Evolutionary conservation across 106 monocot genomes (phyloP).

Genomic region (Hemerocallis citrina): DNA sequence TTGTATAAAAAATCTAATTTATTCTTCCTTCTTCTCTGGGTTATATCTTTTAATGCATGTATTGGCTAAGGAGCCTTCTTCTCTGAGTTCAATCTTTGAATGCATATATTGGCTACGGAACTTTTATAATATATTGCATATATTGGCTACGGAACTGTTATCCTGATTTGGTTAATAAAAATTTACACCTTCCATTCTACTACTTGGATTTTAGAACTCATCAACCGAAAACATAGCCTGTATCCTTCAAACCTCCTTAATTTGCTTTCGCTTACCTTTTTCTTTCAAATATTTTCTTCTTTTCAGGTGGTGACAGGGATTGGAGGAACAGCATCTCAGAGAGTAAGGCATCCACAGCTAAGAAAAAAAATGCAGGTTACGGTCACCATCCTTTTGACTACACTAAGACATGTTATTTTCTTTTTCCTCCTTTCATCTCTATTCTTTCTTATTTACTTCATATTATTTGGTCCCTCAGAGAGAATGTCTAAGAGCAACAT

Average conservation of each 20-base stretch:
- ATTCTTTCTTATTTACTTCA: neutral
- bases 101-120: neutral
- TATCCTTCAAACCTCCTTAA: neutral
- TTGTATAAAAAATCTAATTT: neutral
- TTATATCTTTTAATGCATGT: neutral
- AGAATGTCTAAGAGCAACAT: slow-evolving; percentile 30
- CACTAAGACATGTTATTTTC: slow-evolving; percentile 2
- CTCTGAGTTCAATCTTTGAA: neutral
- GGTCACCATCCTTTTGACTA: slow-evolving; percentile 11
- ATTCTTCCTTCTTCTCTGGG: neutral
- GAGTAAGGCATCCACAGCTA: slow-evolving; percentile 41
- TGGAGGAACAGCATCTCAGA: slow-evolving; percentile 60
- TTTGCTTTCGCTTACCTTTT: slow-evolving; percentile 9
- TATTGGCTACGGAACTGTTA: neutral
- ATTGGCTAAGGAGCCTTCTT: neutral
- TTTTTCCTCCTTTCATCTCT: slow-evolving; percentile 4
- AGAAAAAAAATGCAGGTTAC: slow-evolving; percentile 59
- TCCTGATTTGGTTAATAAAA: neutral
- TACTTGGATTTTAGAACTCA: neutral
- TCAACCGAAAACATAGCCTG: neutral
- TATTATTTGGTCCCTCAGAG: slow-evolving; percentile 22
- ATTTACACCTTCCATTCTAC: neutral
- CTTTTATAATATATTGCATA: neutral
- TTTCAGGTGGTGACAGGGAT: slow-evolving; percentile 37
- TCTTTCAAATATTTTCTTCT: slow-evolving; percentile 15